Percentiles rank a stretch among this genome's conserved stretches.
These are phyloP conservation scores for Backusella liffmaniae DNA, from an alignment of 192 early-diverging fungal genomes.

Conservation along the genomic window DNA sequence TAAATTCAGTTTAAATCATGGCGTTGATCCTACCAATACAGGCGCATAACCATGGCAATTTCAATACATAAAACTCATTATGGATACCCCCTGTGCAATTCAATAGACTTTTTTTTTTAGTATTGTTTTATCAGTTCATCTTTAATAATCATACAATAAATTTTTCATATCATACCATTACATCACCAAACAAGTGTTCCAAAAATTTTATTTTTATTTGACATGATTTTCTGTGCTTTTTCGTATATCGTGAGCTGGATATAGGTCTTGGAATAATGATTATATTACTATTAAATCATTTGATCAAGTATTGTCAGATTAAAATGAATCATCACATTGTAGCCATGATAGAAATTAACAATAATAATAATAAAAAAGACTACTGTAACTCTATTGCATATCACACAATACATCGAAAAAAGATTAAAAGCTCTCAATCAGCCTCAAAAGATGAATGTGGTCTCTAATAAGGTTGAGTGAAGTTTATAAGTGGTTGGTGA, in stretches of 20 bases:
- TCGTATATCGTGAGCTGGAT: background rate
- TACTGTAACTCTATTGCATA: no score
- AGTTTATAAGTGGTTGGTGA: no score
- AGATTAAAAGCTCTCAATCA: no score
- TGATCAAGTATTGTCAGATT: background rate
- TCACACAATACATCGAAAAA: no score
- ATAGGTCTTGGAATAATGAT: background rate
- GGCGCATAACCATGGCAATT: slow-evolving; percentile 19
- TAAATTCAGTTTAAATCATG: background rate
- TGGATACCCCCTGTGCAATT: background rate
- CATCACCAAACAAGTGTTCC: background rate
- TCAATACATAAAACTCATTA: background rate
- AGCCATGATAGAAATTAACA: no score
- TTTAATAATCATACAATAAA: background rate
- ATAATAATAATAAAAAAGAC: no score
- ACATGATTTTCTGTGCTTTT: background rate
- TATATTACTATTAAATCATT: background rate
- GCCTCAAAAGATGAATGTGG: no score
- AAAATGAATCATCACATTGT: background rate
- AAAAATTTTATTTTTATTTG: background rate
- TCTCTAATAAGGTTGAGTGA: no score
- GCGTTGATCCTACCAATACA: slow-evolving; percentile 26
- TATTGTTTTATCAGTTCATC: background rate
- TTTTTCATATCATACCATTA: background rate
- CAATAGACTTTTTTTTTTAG: background rate